These are phyloP conservation scores for Aureobasidium vineae DNA, from an alignment of 2,329 filamentous ascomycete genomes.

Conservation along the genomic window DNA sequence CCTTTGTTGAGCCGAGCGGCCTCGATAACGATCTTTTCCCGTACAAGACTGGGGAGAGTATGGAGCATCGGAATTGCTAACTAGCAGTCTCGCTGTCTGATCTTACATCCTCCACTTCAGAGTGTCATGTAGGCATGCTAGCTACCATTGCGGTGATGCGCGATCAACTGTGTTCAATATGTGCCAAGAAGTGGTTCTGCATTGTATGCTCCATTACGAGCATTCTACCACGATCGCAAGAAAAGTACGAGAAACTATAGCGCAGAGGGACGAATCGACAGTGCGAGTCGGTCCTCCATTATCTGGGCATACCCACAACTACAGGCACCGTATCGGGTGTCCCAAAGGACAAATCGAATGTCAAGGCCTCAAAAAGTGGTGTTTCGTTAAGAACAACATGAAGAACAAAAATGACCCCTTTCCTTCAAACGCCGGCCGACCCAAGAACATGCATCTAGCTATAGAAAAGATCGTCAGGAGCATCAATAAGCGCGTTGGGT, in stretches of 20 bases:
- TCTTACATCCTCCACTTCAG: neutral
- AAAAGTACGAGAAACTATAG: neutral
- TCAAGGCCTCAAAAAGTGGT: too few relatives aligned
- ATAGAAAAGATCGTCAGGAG: neutral
- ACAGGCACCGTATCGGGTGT: neutral
- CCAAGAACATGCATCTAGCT: neutral
- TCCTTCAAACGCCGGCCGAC: constrained; percentile 6
- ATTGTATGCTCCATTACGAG: neutral
- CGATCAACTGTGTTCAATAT: neutral
- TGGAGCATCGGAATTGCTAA: neutral
- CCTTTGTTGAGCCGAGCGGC: constrained; percentile 8
- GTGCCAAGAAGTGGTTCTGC: neutral
- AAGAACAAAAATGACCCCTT: neutral
- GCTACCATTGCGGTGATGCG: neutral
- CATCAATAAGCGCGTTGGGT: constrained; percentile 29
- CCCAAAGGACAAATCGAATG: neutral
- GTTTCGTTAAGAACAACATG: neutral
- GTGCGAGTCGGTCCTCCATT: neutral
- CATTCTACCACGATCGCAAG: neutral
- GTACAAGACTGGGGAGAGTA: constrained; percentile 12
- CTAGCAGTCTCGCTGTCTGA: constrained; percentile 4
- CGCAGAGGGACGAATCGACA: neutral
- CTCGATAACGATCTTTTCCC: constrained; percentile 6
- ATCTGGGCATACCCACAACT: neutral
- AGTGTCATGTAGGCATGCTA: too few relatives aligned